phyloP scores from a whole-genome alignment of 2,329 filamentous ascomycete species.

The Colletotrichum limetticola region DNA sequence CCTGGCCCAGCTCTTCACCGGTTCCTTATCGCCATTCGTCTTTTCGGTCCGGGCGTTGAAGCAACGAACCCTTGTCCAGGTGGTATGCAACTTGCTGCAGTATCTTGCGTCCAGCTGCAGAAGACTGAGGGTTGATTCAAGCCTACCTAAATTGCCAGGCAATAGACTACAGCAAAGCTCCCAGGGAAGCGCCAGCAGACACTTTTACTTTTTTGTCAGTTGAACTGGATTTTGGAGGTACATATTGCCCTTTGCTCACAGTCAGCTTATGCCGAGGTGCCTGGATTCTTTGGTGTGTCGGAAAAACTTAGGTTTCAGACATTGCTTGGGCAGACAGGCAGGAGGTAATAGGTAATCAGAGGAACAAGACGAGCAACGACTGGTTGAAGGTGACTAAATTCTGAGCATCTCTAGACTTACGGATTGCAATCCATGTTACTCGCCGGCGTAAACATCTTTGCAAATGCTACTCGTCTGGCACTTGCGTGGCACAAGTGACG shows the following conservation, averaged over 20 bases:
- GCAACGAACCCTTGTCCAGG: slow-evolving; percentile 12
- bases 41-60: slow-evolving; percentile 16
- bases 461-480: background rate
- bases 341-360: background rate
- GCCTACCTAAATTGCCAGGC: too few species aligned
- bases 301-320: too few species aligned
- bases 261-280: too few species aligned
- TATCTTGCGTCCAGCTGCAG: background rate
- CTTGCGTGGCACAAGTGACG: slow-evolving; percentile 25
- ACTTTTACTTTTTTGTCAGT: too few species aligned
- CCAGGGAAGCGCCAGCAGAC: too few species aligned
- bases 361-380: background rate
- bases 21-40: slow-evolving; percentile 6
- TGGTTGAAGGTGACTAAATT: background rate
- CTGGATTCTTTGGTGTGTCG: too few species aligned
- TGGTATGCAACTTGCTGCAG: background rate
- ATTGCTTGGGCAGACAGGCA: too few species aligned
- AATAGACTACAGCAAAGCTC: too few species aligned
- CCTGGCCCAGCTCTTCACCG: background rate
- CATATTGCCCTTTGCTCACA: too few species aligned
- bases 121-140: background rate
- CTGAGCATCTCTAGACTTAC: background rate
- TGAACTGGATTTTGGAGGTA: too few species aligned
- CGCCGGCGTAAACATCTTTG: background rate
- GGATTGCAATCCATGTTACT: background rate